phyloP scores from a whole-genome alignment of 2,329 filamentous ascomycete species.

The Camptophora hylomeconis region DNA sequence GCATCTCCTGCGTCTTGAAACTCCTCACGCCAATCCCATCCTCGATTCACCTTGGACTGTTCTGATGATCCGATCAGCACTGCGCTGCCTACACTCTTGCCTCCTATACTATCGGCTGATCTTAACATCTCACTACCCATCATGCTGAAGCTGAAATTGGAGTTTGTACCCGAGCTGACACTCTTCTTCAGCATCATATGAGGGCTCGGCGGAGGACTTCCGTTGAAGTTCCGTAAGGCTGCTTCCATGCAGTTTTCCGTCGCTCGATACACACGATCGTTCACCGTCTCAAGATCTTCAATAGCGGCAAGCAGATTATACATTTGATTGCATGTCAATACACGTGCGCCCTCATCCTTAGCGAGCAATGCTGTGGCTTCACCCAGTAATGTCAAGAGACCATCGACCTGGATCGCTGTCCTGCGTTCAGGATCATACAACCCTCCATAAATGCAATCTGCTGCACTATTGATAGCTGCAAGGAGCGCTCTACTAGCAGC shows the following conservation, averaged over 20 bases:
- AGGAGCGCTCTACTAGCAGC: slow-evolving; percentile 62
- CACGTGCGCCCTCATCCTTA: slow-evolving; percentile 37
- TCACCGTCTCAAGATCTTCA: slow-evolving; percentile 67
- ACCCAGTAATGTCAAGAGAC: slow-evolving; percentile 67
- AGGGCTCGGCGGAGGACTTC: slow-evolving; percentile 44
- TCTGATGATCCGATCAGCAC: slow-evolving; percentile 28
- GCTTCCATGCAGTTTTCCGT: slow-evolving; percentile 69
- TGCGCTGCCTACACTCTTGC: slow-evolving; percentile 41
- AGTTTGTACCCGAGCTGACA: slow-evolving; percentile 39
- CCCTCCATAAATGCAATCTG: slow-evolving; percentile 82
- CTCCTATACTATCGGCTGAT: slow-evolving; percentile 42
- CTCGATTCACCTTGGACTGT: slow-evolving; percentile 37
- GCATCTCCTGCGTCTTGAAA: slow-evolving; percentile 43
- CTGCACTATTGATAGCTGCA: slow-evolving; percentile 73
- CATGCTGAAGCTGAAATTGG: slow-evolving; percentile 51
- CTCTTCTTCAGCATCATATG: slow-evolving; percentile 55
- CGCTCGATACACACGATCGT: slow-evolving; percentile 55
- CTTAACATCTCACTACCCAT: slow-evolving; percentile 60
- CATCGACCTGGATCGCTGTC: slow-evolving; percentile 78
- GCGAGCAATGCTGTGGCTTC: slow-evolving; percentile 66
- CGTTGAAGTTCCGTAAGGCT: slow-evolving; percentile 57
- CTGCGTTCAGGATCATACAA: slow-evolving; percentile 71
- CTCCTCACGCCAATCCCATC: slow-evolving; percentile 60
- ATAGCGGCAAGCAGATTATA: slow-evolving; percentile 63
- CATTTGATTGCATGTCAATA: slow-evolving; percentile 60